Evolutionary conservation across 1,284 basidiomycete genomes (phyloP), one percentile per base, ranked within the genome.

Genomic region (Mrakiaceae sp.): DNA sequence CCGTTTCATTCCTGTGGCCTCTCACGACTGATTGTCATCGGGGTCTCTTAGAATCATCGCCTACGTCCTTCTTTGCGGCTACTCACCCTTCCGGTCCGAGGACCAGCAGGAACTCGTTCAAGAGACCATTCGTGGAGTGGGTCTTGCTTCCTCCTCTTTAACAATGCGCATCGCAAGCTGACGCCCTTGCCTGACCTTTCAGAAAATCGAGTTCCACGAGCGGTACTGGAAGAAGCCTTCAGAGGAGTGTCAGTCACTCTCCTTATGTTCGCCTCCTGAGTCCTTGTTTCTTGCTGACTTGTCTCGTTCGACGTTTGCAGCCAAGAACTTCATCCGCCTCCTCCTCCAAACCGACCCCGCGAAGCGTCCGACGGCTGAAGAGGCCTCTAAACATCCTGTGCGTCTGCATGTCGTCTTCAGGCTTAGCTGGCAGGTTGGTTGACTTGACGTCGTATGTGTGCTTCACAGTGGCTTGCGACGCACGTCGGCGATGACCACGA

Each of bases 211-310:
- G 70, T 98, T 98, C 74, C 90, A 95, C 71, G 89, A 94, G 42
- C 82, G 86, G 49, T 98, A 94, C 71, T 98, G 95, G 95, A 84
- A 85, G 74, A 94, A 95, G 69, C 84, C 96, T 46, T 88, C 86
- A 3, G 71, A 77, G 3, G 81, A 85, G 75, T 88, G 88, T 87
- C 66, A 69, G 70, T 68, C 27, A 46, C 44, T 43, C 9, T 40
- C 46, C 44, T 58, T 58, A 40, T 39, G 44, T 11, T 54, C 58
- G 53, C 27, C 4, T 47, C 14, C 40, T 48, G 12, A 14, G 42
- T 64, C 49, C 42, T n/a, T 54, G 8, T 56, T 46, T 55, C 47
- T 27, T 27, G 27, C 27, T 27, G 27, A 27, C 58, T 64, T 16
- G 67, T 62, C 48, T 1, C 47, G 27, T 55, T 59, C 54, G 48